Conservation (phyloP, 2,329 filamentous ascomycete genomes). For the Neurospora sp. region DNA sequence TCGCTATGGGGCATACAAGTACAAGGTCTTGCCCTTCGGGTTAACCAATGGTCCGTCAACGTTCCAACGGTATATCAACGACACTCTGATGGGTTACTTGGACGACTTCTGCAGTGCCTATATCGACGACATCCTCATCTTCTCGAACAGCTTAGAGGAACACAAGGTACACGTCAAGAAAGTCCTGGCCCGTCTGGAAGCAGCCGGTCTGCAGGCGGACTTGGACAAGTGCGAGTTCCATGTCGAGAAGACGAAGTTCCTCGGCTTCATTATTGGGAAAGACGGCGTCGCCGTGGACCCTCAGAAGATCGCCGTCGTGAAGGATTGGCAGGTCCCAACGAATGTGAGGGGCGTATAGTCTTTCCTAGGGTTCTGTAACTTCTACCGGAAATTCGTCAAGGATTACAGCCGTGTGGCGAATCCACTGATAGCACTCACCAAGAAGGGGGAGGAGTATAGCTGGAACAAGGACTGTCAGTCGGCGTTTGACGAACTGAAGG, state of each 20-base stretch:
- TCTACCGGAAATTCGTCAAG: too few species aligned
- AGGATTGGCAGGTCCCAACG: too few species aligned
- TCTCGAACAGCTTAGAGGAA: background rate
- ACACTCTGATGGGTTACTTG: background rate
- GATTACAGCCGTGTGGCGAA: background rate
- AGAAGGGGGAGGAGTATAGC: too few species aligned
- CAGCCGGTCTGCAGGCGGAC: background rate
- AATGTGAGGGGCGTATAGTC: too few species aligned
- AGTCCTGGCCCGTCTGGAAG: background rate
- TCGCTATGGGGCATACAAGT: background rate
- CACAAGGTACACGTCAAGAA: background rate
- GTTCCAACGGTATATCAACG: background rate
- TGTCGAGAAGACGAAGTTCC: background rate
- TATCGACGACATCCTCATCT: conserved; percentile 8
- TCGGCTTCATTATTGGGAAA: too few species aligned
- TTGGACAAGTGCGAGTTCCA: conserved; percentile 6
- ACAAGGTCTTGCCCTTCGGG: conserved; percentile 1
- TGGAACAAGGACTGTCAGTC: background rate
- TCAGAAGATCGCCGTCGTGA: too few species aligned
- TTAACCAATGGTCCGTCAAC: background rate
- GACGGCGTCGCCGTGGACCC: too few species aligned
- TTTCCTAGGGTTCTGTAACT: too few species aligned
- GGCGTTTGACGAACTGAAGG: background rate
- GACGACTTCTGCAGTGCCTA: conserved; percentile 4
- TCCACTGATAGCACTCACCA: too few species aligned